Percentiles rank a stretch among this genome's conserved stretches.
Evolutionary conservation across 2,329 filamentous ascomycete genomes (phyloP).

Genomic region (Fusarium sp.): DNA sequence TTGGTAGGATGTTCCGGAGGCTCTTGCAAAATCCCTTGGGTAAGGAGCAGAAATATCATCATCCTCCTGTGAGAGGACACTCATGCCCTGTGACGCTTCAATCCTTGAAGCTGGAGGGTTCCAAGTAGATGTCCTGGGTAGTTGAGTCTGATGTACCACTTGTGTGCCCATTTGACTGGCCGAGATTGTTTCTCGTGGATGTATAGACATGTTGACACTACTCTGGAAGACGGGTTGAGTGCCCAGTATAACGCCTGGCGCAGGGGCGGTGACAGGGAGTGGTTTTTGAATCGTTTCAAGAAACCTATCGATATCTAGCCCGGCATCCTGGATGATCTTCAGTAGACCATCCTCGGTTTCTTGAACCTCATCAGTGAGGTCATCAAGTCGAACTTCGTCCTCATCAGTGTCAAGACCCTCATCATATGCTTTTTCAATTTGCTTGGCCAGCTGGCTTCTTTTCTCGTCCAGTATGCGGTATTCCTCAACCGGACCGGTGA

Average conservation of each 20-base stretch:
- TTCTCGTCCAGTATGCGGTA: conserved; percentile 58
- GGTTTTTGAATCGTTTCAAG: conserved; percentile 47
- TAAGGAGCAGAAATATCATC: conserved; percentile 43
- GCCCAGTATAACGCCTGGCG: conserved; percentile 54
- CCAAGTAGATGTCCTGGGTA: conserved; percentile 48
- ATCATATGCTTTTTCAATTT: conserved; percentile 63
- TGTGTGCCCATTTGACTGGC: conserved; percentile 56
- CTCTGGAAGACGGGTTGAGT: conserved; percentile 56
- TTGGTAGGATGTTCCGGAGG: conserved; percentile 10
- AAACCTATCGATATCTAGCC: conserved; percentile 57
- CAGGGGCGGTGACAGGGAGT: conserved; percentile 13
- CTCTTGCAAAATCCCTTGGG: conserved; percentile 39
- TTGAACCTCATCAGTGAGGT: conserved; percentile 59
- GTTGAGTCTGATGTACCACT: conserved; percentile 65
- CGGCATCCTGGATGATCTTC: conserved; percentile 56
- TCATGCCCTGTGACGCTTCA: conserved; percentile 35
- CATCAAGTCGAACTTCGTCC: conserved; percentile 63
- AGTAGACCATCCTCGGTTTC: conserved; percentile 58
- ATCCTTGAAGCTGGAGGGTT: conserved; percentile 38
- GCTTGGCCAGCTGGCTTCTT: conserved; percentile 59
- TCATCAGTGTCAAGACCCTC: conserved; percentile 63
- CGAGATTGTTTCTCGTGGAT: conserved; percentile 50
- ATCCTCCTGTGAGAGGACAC: conserved; percentile 44
- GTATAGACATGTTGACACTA: conserved; percentile 50
- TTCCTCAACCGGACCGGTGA: conserved; percentile 56